Evolutionary conservation across 257 asterid species (phyloP).

Genomic region (Henckelia pumila): DNA sequence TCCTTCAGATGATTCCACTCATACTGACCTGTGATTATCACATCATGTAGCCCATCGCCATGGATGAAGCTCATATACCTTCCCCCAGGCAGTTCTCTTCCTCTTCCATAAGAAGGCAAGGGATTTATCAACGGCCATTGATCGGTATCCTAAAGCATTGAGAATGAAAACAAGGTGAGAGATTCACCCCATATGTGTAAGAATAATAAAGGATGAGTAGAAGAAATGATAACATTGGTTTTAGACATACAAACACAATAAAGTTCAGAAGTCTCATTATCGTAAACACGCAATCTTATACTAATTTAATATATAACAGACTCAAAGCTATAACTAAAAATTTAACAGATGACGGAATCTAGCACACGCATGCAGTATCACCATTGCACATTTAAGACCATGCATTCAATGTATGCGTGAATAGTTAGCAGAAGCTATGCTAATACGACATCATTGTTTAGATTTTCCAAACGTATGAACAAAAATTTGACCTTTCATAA

Average conservation of each 20-base stretch:
- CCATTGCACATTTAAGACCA: background rate
- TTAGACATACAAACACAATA: background rate
- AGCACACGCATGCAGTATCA: background rate
- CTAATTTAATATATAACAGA: background rate
- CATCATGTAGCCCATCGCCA: conserved; percentile 87
- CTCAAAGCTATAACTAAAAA: no score
- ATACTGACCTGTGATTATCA: conserved; percentile 75
- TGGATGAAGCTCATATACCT: conserved; percentile 90
- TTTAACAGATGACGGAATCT: background rate
- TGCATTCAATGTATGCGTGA: background rate
- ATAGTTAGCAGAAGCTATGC: background rate
- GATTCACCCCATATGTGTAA: conserved; percentile 5
- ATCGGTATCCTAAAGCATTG: conserved; percentile 48
- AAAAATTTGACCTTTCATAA: background rate
- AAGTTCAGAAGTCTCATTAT: background rate
- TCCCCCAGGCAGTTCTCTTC: conserved; percentile 92
- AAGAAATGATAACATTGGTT: background rate
- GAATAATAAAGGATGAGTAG: background rate
- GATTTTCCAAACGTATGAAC: background rate
- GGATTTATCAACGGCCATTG: conserved; percentile 85
- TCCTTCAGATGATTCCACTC: background rate
- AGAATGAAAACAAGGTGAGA: conserved; percentile 7
- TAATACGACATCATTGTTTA: background rate
- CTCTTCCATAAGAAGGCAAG: conserved; percentile 94
- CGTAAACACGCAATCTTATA: background rate